Conservation (phyloP, 441 rosid genomes). For the Aquilaria agallochum region DNA sequence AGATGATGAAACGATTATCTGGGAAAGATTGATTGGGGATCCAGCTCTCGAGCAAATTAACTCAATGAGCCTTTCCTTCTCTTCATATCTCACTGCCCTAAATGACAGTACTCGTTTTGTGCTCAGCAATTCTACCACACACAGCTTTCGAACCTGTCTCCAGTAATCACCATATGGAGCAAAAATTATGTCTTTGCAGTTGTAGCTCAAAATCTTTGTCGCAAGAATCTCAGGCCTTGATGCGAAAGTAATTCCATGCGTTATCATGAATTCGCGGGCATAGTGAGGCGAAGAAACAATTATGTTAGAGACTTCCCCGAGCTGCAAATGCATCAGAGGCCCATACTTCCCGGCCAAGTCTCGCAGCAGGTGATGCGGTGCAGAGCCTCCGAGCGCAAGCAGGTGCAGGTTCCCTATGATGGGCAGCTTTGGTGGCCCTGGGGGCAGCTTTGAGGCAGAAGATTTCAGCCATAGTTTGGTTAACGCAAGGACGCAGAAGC, state of each 20-base stretch:
- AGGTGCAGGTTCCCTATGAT: constrained; percentile 1
- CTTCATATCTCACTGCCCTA: background rate
- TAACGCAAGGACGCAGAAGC: no score
- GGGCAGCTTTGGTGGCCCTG: background rate
- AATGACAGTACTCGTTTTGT: background rate
- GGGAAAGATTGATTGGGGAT: background rate
- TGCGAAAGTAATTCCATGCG: background rate
- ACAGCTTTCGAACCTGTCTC: background rate
- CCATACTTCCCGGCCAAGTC: background rate
- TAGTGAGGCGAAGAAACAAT: background rate
- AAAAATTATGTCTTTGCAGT: background rate
- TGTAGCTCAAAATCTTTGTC: background rate
- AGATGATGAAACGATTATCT: background rate
- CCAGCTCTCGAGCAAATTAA: background rate
- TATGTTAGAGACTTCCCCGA: background rate
- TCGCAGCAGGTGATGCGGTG: background rate
- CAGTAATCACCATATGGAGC: background rate
- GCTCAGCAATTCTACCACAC: constrained; percentile 1
- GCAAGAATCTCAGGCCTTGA: background rate
- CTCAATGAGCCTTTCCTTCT: background rate
- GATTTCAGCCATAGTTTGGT: no score
- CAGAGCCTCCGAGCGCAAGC: background rate
- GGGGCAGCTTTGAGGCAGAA: background rate
- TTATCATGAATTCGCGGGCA: background rate
- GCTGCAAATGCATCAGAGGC: constrained; percentile 6